These are phyloP conservation scores for Cytospora schulzeri DNA, from an alignment of 2,329 filamentous ascomycete genomes.

Conservation along the genomic window DNA sequence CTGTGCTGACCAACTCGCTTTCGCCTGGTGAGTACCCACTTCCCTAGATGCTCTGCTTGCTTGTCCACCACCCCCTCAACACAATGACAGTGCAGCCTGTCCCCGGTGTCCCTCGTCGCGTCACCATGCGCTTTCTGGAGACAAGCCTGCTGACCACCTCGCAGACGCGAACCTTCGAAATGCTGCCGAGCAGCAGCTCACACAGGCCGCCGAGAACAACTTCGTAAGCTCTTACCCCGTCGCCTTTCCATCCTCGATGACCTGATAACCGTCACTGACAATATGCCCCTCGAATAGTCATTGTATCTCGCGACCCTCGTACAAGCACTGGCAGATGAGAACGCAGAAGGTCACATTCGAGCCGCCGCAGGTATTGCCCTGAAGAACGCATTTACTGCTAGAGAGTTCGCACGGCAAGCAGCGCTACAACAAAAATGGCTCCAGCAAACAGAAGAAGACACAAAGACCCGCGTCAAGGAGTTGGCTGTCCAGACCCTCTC, in stretches of 20 bases:
- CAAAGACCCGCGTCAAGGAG: slow-evolving; percentile 86
- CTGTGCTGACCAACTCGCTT: slow-evolving; percentile 95
- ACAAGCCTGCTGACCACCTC: slow-evolving; percentile 36
- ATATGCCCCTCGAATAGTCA: slow-evolving; percentile 57
- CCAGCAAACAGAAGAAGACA: slow-evolving; percentile 74
- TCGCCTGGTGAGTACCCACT: slow-evolving; percentile 73
- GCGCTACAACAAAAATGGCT: slow-evolving; percentile 95
- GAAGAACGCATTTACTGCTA: slow-evolving; percentile 96
- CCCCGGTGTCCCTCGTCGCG: slow-evolving; percentile 27
- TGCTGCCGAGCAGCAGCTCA: slow-evolving; percentile 91
- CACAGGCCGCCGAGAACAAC: slow-evolving; percentile 88
- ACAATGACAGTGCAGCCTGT: slow-evolving; percentile 25
- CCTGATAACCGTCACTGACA: slow-evolving; percentile 24
- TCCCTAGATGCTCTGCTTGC: slow-evolving; percentile 17
- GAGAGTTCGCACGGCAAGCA: slow-evolving; percentile 83
- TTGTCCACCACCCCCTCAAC: neutral
- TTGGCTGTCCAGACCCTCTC: slow-evolving; percentile 85
- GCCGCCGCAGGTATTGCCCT: slow-evolving; percentile 93
- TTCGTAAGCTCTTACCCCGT: slow-evolving; percentile 66
- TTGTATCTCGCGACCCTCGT: slow-evolving; percentile 92
- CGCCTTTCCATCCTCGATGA: slow-evolving; percentile 18
- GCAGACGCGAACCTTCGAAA: slow-evolving; percentile 87
- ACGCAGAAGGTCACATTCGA: slow-evolving; percentile 79
- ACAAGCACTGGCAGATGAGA: slow-evolving; percentile 90
- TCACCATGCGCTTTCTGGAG: slow-evolving; percentile 17